Percentiles rank a stretch among this genome's conserved stretches.
phyloP scores from a whole-genome alignment of 164 flowering plant genomes.

The Stephania japonica region DNA sequence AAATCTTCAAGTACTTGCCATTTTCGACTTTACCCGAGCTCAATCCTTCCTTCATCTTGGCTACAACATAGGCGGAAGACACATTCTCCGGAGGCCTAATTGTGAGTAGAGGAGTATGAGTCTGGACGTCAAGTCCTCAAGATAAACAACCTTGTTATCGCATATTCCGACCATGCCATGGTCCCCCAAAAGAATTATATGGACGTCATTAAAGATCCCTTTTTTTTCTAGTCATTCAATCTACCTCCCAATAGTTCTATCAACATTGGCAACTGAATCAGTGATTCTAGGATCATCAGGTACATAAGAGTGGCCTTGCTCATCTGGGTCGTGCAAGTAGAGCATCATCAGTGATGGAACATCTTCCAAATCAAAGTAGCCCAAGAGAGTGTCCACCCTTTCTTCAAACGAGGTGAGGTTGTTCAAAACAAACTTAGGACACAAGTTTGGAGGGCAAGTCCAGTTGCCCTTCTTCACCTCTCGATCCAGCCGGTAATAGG shows the following conservation, averaged over 20 bases:
- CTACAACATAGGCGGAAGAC: conserved; percentile 32
- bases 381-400: conserved; percentile 68
- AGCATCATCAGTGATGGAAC: conserved; percentile 74
- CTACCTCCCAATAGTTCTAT: conserved; percentile 74
- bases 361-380: conserved; percentile 67
- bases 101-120: conserved; percentile 66
- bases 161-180: conserved; percentile 99
- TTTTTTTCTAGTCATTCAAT: conserved; percentile 68
- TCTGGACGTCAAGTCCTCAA: conserved; percentile 77
- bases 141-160: conserved; percentile 64
- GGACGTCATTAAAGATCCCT: conserved; percentile 88
- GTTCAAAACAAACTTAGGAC: conserved; percentile 55
- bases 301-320: conserved; percentile 92
- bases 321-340: conserved; percentile 95
- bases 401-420: conserved; percentile 84
- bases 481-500: conserved; percentile 93
- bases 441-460: conserved; percentile 55
- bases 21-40: conserved; percentile 60
- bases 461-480: conserved; percentile 78
- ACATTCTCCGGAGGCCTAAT: conserved; percentile 64
- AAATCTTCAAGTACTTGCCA: conserved; percentile 67
- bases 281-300: conserved; percentile 88
- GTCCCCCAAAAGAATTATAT: conserved; percentile 78
- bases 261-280: conserved; percentile 66
- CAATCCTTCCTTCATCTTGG: conserved; percentile 75